These are phyloP conservation scores for Aureobasidium sp. DNA, from an alignment of 2,329 filamentous ascomycete genomes.

Conservation along the genomic window DNA sequence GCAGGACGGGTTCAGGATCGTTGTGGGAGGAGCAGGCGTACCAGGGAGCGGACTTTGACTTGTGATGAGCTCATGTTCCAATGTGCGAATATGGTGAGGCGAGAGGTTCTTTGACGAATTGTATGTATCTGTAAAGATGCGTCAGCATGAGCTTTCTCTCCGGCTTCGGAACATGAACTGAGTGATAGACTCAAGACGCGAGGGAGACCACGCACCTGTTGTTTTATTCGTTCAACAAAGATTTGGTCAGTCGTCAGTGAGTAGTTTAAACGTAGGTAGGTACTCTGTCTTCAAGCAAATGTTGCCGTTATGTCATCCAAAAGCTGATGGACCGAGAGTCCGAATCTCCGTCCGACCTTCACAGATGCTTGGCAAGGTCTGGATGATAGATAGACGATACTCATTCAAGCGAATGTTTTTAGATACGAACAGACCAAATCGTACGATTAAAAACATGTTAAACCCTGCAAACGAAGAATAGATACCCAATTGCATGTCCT, in stretches of 20 bases:
- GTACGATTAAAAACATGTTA: neutral
- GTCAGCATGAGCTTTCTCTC: neutral
- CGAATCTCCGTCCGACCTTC: neutral
- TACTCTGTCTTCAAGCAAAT: neutral
- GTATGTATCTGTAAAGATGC: neutral
- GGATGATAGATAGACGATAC: neutral
- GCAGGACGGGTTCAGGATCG: neutral
- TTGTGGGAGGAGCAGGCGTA: neutral
- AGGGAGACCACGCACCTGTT: neutral
- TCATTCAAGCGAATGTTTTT: neutral
- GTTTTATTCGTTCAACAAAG: neutral
- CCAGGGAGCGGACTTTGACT: constrained; percentile 16
- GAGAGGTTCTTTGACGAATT: neutral
- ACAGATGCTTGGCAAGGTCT: neutral
- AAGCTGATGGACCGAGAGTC: neutral
- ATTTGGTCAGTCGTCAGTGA: neutral
- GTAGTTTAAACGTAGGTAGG: neutral
- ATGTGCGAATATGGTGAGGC: neutral
- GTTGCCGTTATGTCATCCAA: neutral
- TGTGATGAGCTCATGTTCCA: constrained; percentile 11
- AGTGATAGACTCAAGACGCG: neutral
- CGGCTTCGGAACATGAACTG: neutral
- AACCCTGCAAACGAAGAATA: neutral
- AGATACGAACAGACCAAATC: neutral
- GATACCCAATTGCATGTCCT: neutral